Evolutionary conservation across 352 stramenopile genomes (phyloP).

Genomic region (Globisporangium echinulatum): DNA sequence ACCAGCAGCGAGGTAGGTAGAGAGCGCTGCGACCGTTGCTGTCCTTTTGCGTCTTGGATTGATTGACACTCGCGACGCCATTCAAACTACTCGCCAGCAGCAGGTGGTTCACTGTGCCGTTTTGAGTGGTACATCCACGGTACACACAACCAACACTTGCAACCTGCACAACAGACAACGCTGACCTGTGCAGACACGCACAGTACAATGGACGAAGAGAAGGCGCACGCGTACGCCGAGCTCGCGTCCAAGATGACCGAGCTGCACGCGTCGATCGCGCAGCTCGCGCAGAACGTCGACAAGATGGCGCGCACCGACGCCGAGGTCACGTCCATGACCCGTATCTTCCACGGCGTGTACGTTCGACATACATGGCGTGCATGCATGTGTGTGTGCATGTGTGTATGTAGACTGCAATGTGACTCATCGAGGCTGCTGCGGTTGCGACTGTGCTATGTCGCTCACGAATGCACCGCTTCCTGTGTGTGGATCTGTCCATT

Average conservation of each 20-base stretch:
- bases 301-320: constrained; percentile 67
- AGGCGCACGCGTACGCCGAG: constrained; percentile 56
- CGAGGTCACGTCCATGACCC: constrained; percentile 62
- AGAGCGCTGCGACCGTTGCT: too few relatives aligned
- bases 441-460: too few relatives aligned
- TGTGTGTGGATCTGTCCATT: background rate
- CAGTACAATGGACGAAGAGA: constrained; percentile 59
- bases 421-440: too few relatives aligned
- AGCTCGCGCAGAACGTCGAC: constrained; percentile 65
- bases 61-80: background rate
- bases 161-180: background rate
- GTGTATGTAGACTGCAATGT: too few relatives aligned
- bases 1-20: background rate
- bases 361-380: constrained; percentile 5
- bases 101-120: background rate
- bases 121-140: background rate
- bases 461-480: background rate
- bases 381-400: too few relatives aligned
- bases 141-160: background rate
- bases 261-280: constrained; percentile 63
- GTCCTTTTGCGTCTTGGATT: background rate
- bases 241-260: constrained; percentile 68
- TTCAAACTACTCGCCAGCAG: background rate
- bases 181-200: background rate
- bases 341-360: constrained; percentile 74